Evolutionary conservation across 1,284 basidiomycete genomes (phyloP).

Genomic region (Inonotus hispidus): DNA sequence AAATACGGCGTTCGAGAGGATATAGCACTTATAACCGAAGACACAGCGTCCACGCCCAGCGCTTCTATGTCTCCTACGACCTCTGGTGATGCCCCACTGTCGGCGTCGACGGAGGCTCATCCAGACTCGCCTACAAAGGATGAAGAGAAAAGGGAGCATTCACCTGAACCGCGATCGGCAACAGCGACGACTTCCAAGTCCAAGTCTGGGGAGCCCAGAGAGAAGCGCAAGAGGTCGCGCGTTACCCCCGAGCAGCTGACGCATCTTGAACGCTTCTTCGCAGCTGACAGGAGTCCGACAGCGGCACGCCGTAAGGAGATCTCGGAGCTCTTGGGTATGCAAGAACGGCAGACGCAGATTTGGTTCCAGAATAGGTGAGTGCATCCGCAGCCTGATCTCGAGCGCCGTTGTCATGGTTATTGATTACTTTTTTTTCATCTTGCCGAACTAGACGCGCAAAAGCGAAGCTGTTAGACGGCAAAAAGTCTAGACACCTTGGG

Average conservation of each 20-base stretch:
- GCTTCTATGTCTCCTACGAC: constrained; percentile 19
- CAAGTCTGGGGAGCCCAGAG: constrained; percentile 33
- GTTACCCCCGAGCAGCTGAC: constrained; percentile 72
- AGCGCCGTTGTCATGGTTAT: constrained; percentile 9
- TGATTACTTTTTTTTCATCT: constrained; percentile 12
- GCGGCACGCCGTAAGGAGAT: constrained; percentile 67
- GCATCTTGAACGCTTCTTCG: constrained; percentile 66
- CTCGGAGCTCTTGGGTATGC: constrained; percentile 69
- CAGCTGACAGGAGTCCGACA: constrained; percentile 63
- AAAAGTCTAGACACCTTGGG: constrained; percentile 37
- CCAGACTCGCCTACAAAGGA: constrained; percentile 14
- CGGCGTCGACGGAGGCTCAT: constrained; percentile 13
- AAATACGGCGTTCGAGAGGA: constrained; percentile 8
- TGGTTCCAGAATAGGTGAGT: constrained; percentile 82
- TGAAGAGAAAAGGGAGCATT: constrained; percentile 8
- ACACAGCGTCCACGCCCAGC: constrained; percentile 19
- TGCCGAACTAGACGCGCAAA: constrained; percentile 59
- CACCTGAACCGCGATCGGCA: constrained; percentile 15
- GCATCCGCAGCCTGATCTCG: constrained; percentile 9
- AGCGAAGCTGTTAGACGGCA: constrained; percentile 63
- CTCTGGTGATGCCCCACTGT: constrained; percentile 13
- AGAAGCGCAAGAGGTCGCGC: constrained; percentile 71
- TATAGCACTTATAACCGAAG: constrained; percentile 16
- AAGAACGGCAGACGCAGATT: constrained; percentile 79
- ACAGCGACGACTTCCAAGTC: constrained; percentile 20